Base-by-base conservation (phyloP, 108 stramenopile species). In the Skeletonema grethae region DNA sequence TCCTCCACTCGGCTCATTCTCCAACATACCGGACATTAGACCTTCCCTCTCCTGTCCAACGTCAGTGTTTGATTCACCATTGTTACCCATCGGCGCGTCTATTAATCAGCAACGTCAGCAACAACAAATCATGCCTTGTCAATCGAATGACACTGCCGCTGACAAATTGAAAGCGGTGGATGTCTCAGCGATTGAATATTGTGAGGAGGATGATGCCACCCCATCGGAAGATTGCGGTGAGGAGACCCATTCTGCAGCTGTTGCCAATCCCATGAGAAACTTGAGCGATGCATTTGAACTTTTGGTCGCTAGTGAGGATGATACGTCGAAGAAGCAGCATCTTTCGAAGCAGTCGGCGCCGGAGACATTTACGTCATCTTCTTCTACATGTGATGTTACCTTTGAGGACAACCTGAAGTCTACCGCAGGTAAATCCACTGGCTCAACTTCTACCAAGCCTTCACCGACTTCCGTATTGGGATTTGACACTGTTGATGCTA, bases 221-320 rank as follows among this genome's bases (percentile, higher is more conserved):
- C 60, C 60, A 18, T 36, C 32, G 22, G 60, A 60, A 60, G 59
- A 61, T 35, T 2, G 31, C 32, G 60, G 60, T 2, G 60, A 35
- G 38, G 31, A 39, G 53, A 30, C 7, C 24, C 28, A 31, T 22
- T 7, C 15, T 36, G 60, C 34, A 20, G 53, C 48, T 7, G 48
- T 31, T 45, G 16, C 2, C 16, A 34, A 48, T 78, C 62, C 77
- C 20, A 61, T 50, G 70, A 55, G 72, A 36, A 78, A 78, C 50
- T 48, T 78, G 57, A 78, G 57, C 57, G 43, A 78, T 62, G 70
- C 77, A 5, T 78, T 78, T 38, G 70, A 71, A 10, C 32, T 71
- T 7, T 29, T 77, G 57, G 69, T 75, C 7, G 28, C 43, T 50
- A 45, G 61, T n/a, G 55, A 31, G 30, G 66, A 67, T 31, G 50